Evolutionary conservation across 2,329 filamentous ascomycete species (phyloP).

Genomic region (Dactylonectria macrodidyma): DNA sequence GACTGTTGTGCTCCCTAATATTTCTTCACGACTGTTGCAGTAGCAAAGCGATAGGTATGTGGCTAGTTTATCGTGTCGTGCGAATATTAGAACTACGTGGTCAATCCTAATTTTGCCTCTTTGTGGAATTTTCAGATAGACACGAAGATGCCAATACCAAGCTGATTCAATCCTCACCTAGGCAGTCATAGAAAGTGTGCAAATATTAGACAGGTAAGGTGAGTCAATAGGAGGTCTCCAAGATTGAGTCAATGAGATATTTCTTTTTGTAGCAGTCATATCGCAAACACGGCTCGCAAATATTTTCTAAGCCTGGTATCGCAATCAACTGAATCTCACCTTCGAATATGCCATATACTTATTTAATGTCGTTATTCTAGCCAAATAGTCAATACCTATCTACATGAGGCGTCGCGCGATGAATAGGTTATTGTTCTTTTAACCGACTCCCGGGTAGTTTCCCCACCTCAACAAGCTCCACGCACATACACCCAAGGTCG

Average conservation of each 20-base stretch:
- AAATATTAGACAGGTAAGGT: no score
- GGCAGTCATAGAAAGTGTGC: no score
- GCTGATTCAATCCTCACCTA: background rate
- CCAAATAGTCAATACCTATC: background rate
- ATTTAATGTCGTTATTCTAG: background rate
- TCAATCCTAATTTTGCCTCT: background rate
- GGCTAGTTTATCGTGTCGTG: background rate
- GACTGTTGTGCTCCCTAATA: background rate
- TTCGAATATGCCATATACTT: background rate
- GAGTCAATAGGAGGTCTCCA: no score
- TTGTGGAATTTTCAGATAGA: background rate
- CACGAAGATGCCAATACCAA: background rate
- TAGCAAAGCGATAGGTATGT: background rate
- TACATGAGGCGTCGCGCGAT: background rate
- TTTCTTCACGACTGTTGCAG: background rate
- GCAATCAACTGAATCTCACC: background rate
- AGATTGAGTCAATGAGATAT: no score
- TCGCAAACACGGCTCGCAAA: no score
- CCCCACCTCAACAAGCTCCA: background rate
- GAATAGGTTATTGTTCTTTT: background rate
- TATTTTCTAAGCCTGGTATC: background rate
- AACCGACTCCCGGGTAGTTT: background rate
- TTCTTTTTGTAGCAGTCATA: no score
- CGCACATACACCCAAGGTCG: background rate
- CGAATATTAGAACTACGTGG: background rate